These are phyloP conservation scores for Sideroxylon spinosum DNA, from an alignment of 179 eudicot genomes.

Conservation along the genomic window DNA sequence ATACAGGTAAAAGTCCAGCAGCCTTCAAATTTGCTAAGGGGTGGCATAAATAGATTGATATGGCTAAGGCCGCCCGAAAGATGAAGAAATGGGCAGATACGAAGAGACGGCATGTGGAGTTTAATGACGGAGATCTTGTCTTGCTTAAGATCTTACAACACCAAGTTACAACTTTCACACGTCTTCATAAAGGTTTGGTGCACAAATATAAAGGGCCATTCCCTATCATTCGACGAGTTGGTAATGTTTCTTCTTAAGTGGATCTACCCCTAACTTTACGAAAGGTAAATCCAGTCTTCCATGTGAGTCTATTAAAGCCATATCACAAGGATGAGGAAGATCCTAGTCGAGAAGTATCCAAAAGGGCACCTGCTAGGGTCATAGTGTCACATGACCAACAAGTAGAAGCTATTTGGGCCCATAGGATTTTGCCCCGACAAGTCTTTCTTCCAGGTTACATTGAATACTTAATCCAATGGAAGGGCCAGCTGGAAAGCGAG, in stretches of 20 bases:
- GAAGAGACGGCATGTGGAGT: not conserved
- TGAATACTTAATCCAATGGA: not conserved
- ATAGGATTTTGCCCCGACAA: not conserved
- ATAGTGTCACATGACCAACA: not conserved
- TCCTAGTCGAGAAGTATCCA: not conserved
- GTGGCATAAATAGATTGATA: not conserved
- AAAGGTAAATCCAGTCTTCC: not conserved
- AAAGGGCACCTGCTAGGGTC: not conserved
- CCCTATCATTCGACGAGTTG: not conserved
- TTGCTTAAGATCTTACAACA: not conserved
- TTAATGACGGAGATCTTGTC: not conserved
- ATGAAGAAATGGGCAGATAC: not conserved
- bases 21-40: not conserved
- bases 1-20: not conserved
- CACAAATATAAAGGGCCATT: slow-evolving; percentile 15
- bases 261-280: not conserved
- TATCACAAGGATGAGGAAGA: not conserved
- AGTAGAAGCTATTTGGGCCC: not conserved
- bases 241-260: slow-evolving; percentile 9
- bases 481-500: not conserved
- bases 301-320: not conserved
- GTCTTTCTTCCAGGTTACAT: not conserved
- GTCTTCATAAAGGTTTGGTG: slow-evolving; percentile 12
- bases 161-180: not conserved
- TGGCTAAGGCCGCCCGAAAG: not conserved